A percentile compares a stretch with the other conserved stretches of the same genome.
phyloP scores from a whole-genome alignment of 78 protist genomes.

The Planoprotostelium fungivorum region DNA sequence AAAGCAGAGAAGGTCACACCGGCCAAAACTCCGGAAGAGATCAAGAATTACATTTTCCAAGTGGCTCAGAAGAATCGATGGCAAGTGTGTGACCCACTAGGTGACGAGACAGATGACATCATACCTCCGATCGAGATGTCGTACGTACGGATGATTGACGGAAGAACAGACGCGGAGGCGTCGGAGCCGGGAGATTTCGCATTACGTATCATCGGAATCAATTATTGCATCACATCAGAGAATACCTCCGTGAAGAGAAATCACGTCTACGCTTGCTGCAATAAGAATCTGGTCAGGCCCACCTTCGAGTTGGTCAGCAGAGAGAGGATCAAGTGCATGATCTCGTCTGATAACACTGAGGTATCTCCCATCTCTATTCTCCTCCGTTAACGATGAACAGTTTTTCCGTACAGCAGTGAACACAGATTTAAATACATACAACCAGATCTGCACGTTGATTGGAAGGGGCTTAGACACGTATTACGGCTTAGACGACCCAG shows the following conservation, averaged over 20 bases:
- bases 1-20: background rate
- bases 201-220: background rate
- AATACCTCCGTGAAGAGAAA: background rate
- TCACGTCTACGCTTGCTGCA: background rate
- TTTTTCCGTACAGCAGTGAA: background rate
- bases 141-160: too few relatives aligned
- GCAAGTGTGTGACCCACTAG: background rate
- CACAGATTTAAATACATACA: background rate
- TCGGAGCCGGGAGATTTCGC: background rate
- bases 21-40: background rate
- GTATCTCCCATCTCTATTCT: too few relatives aligned
- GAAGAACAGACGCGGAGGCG: background rate
- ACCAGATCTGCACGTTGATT: background rate
- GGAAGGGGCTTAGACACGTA: background rate
- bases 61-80: background rate
- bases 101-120: background rate
- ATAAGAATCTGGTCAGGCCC: background rate
- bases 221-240: background rate
- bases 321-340: background rate
- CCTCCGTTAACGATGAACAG: too few relatives aligned
- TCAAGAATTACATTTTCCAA: too few relatives aligned
- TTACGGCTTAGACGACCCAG: background rate
- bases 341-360: background rate
- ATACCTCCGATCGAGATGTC: background rate
- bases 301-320: background rate